phyloP scores from a whole-genome alignment of 2,329 filamentous ascomycete species.

The Cryphonectria carpinicola region DNA sequence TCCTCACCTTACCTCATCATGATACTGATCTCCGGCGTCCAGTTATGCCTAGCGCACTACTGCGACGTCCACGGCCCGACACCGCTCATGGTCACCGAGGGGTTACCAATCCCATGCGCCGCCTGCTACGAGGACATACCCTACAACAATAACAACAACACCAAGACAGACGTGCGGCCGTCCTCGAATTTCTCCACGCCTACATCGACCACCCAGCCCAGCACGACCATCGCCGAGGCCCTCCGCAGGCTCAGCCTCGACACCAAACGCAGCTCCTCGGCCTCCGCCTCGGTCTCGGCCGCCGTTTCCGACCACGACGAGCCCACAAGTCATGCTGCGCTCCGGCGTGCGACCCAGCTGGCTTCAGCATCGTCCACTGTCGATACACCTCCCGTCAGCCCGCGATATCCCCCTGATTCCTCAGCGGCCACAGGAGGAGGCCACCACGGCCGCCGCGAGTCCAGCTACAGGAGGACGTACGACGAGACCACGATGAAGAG shows the following conservation, averaged over 20 bases:
- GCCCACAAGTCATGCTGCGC: conserved; percentile 46
- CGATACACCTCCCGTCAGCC: conserved; percentile 64
- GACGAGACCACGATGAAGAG: conserved; percentile 68
- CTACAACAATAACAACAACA: conserved; percentile 24
- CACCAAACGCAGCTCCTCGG: conserved; percentile 46
- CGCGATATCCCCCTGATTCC: conserved; percentile 40
- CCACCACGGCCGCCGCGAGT: conserved; percentile 51
- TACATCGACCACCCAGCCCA: conserved; percentile 38
- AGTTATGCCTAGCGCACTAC: conserved; percentile 72
- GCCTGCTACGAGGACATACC: conserved; percentile 57
- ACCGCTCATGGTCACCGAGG: conserved; percentile 71
- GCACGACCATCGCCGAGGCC: conserved; percentile 48
- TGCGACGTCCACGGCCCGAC: conserved; percentile 73
- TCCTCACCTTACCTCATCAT: conserved; percentile 23
- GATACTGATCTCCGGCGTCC: conserved; percentile 49
- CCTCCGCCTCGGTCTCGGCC: conserved; percentile 45
- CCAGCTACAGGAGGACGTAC: conserved; percentile 65
- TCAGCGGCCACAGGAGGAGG: conserved; percentile 33
- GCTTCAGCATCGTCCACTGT: conserved; percentile 46
- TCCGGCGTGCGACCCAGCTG: conserved; percentile 43
- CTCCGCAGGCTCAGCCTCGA: conserved; percentile 52
- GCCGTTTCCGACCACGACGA: conserved; percentile 44
- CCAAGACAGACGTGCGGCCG: conserved; percentile 40
- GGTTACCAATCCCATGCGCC: conserved; percentile 62
- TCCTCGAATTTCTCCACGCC: conserved; percentile 45